Evolutionary conservation across 129 eudicot genomes (phyloP).

Genomic region (Smallanthus sonchifolius): DNA sequence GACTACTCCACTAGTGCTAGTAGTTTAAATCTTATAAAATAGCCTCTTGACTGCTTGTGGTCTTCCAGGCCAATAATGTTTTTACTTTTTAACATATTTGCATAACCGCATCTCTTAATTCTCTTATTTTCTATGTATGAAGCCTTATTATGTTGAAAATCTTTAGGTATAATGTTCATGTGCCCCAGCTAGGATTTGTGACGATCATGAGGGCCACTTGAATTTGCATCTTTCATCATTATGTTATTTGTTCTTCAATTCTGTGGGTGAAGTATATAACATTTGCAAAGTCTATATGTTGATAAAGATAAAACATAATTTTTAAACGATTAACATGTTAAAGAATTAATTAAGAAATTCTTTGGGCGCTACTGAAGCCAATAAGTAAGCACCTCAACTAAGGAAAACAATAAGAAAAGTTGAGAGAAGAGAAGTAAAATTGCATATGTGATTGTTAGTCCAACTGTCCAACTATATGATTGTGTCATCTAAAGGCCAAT

Average conservation of each 20-base stretch:
- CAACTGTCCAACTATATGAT: not conserved
- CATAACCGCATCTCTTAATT: not conserved
- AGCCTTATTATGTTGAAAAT: not conserved
- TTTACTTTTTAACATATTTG: not conserved
- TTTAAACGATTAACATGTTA: not conserved
- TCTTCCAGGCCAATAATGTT: not conserved
- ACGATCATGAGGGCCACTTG: not conserved
- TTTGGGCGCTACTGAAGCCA: not conserved
- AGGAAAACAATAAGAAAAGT: not conserved
- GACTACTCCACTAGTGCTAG: not conserved
- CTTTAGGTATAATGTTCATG: not conserved
- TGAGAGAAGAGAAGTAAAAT: not conserved
- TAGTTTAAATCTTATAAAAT: not conserved
- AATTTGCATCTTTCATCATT: not conserved
- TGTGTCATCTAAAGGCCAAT: not conserved
- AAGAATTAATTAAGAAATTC: not conserved
- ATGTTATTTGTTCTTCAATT: not conserved
- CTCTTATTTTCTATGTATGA: not conserved
- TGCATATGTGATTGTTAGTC: not conserved
- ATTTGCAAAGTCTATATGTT: not conserved
- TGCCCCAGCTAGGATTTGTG: not conserved
- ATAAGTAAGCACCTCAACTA: not conserved
- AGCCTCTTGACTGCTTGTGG: not conserved
- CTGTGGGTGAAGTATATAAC: not conserved
- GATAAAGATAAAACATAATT: not conserved